Base-by-base conservation (phyloP, 2,329 filamentous ascomycete species). In the Colletotrichum viniferum region DNA sequence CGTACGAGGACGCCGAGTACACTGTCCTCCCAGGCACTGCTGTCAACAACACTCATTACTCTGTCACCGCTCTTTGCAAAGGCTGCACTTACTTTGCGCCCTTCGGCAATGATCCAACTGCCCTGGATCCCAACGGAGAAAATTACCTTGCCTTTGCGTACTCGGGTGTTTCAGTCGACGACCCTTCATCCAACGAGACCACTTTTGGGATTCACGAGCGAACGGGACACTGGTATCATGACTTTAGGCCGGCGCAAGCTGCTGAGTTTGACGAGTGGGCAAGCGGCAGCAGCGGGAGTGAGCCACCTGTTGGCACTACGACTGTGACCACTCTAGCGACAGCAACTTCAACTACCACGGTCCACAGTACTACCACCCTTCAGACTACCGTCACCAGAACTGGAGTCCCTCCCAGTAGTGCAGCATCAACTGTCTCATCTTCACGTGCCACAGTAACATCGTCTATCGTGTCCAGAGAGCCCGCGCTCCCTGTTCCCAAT, bases 21-120 rank as follows among this genome's bases (percentile, higher is more conserved):
- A 81, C 79, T 18, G 75, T 85, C 4, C 82, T 85, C 26, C 82
- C 84, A 26, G 84, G 84, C 34, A 84, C 83, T 3, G 65, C 77
- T 24, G 78, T 80, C 78, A 84, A 83, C 75, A 78, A 78, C 34
- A 84, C 82, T 3, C 83, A 84, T 65, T 83, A 80, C 80, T 82
- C 83, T 62, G 79, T 83, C 71, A 85, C 83, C 6, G 80, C 81
- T 30, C 73, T 83, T 30, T 85, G 84, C 77, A 78, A 78, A 43
- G 87, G 86, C 36, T 88, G 86, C 81, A 83, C 85, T 21, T 80
- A 79, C 74, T 88, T 86, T 85, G 81, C 82, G 5, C 85, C 87
- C 71, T 83, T 84, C n/a, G 83, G 84, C 70, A 82, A 82, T 30
- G 84, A 84, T 70, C 78, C 81, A 74, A 83, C 79, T 55, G 81